These are phyloP conservation scores for Nicotiana sylvestris DNA, from an alignment of 257 asterid genomes.

Conservation along the genomic window DNA sequence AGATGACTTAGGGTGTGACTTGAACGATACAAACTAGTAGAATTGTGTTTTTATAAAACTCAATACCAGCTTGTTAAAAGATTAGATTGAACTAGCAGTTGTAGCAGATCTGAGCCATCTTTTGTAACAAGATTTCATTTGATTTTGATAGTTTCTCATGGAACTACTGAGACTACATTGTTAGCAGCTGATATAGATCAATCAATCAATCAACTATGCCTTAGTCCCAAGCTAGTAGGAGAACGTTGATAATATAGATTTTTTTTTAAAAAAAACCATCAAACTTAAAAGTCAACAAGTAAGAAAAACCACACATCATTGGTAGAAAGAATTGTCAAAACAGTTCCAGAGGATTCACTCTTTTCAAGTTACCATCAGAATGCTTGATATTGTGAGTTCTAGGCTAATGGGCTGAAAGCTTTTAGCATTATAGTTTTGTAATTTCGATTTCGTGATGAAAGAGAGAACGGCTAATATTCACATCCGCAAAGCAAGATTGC, in stretches of 20 bases:
- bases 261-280: background rate
- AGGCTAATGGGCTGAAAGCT: background rate
- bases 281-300: background rate
- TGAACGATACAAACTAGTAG: no score
- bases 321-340: background rate
- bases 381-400: background rate
- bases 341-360: background rate
- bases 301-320: background rate
- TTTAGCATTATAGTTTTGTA: background rate
- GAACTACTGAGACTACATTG: no score
- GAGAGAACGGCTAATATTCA: background rate
- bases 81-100: background rate
- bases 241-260: background rate
- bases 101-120: no score
- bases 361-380: background rate
- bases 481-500: background rate
- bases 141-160: no score
- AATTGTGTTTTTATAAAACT: background rate
- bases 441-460: background rate
- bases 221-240: background rate
- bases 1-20: no score
- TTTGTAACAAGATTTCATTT: no score
- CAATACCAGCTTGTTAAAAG: background rate
- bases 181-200: no score
- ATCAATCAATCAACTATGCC: background rate